Evolutionary conservation across 1,284 basidiomycete species (phyloP), one percentile per base, ranked within the genome.

Genomic region (Mycena sp.): DNA sequence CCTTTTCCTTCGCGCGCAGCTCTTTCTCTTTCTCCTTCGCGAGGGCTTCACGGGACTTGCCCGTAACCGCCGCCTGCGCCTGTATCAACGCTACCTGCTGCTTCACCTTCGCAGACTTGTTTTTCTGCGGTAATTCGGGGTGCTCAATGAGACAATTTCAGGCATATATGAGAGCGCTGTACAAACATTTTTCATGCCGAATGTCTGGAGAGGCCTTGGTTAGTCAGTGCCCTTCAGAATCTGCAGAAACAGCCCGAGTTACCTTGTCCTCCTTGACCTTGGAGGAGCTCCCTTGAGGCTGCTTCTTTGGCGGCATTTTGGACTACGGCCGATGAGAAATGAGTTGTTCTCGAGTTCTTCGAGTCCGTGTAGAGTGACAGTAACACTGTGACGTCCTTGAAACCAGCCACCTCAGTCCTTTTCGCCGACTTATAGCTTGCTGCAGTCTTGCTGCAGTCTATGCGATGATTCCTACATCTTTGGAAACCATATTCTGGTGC

Each of bases 61-160:
- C 94, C 1, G 89, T 78, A 71, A 82, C 68, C 10, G 87, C 77
- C 52, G 86, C 81, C 74, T 96, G 93, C 70, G 91, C 85, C 78
- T 96, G 88, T 56, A 98, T 89, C 51, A 84, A 80, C 49, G 88
- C 86, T 23, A 98, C 90, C 68, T 93, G 85, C 74, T 92, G 90
- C 82, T 99, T 93, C 28, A 95, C 96, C 79, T 93, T 98, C 69
- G 92, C 83, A 14, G 94, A 96, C 83, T 96, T 96, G 76, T 96
- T 96, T 93, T 97, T 96, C 90, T 93, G 75, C 56, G 48, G 43
- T 25, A 46, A 44, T 53, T n/a, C 49, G 25, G 66, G 48, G 30
- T 19, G 46, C 32, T 28, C 21, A 19, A 30, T 60, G 54, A 64
- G 56, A 35, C 43, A 17, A 6, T 58, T 37, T n/a, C 16, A 10